Evolutionary conservation across 768 basidiomycete genomes (phyloP), one percentile per base, ranked within the genome.

Genomic region (Suillus discolor): DNA sequence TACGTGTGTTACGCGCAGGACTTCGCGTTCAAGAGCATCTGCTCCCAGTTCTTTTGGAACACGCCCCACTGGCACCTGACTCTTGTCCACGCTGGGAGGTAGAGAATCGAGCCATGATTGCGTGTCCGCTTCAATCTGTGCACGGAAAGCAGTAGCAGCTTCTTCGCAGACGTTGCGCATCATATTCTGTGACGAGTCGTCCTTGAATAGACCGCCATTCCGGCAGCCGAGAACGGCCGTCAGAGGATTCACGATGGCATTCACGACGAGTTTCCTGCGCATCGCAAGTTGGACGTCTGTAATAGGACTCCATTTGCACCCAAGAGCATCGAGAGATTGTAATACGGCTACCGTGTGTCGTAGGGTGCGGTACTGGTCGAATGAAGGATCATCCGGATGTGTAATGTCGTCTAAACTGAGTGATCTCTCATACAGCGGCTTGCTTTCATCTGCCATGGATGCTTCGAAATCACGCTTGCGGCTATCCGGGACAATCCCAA

Each of bases 181-280:
- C 44, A 96, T 74, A 31, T 78, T 76, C 3, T 72, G 68, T 2
- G 87, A 83, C 15, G 79, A 76, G 1, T 70, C 61, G 11, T 84
- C 77, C 7, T 74, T 74, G 72, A 92, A 83, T 23, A 97, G 75
- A 1, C 88, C 87, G 20, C 94, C 94, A 73, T 97, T 97, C 61
- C 85, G 82, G 71, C 94, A 91, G 38, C 87, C 87, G 67, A 94
- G 79, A 28, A 98, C 74, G 11, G 93, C 91, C 0, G 95, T 93
- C 64, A 98, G 83, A 2, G 97, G 89, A 72, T 97, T 95, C 75
- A 98, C 86, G 69, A 88, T 83, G 15, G 89, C 81, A 74, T 97
- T 94, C 65, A 92, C 85, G 38, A 89, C 93, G 53, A 97, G 79
- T 78, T 95, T 96, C 67, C 87, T 87, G 45, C 91, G 88, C 79